phyloP scores from a whole-genome alignment of 139 green algal species.

The Chlorella sorokiniana region DNA sequence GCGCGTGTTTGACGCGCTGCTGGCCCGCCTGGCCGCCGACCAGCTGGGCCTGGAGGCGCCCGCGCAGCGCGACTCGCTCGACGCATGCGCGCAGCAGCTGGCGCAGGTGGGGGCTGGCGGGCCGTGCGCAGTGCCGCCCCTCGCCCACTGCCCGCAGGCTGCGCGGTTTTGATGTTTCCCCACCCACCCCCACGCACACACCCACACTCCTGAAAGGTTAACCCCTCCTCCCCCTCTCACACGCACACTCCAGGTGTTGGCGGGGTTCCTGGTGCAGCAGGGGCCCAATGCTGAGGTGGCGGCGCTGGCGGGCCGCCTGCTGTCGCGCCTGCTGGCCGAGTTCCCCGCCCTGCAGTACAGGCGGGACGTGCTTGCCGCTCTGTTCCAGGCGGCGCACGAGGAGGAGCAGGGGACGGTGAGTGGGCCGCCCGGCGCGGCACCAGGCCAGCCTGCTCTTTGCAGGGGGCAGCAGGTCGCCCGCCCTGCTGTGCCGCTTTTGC shows the following conservation, averaged over 20 bases:
- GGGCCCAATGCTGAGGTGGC: constrained; percentile 27
- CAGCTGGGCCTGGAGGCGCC: background rate
- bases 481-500: too few relatives aligned
- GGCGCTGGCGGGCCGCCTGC: constrained; percentile 32
- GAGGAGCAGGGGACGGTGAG: constrained; percentile 16
- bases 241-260: constrained; percentile 13
- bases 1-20: constrained; percentile 11
- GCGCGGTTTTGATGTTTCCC: background rate
- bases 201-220: background rate
- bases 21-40: background rate
- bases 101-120: background rate
- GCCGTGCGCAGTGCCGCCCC: background rate
- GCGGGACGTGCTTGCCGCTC: constrained; percentile 30
- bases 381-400: constrained; percentile 19
- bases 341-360: constrained; percentile 23
- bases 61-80: constrained; percentile 5
- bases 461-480: too few relatives aligned
- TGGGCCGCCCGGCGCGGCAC: too few relatives aligned
- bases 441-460: too few relatives aligned
- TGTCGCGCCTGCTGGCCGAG: constrained; percentile 2
- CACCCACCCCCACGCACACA: background rate
- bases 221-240: background rate
- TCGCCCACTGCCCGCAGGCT: background rate
- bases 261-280: constrained; percentile 36
- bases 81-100: constrained; percentile 25